Conservation (phyloP, 164 flowering plant genomes). For the Houttuynia cordata region DNA sequence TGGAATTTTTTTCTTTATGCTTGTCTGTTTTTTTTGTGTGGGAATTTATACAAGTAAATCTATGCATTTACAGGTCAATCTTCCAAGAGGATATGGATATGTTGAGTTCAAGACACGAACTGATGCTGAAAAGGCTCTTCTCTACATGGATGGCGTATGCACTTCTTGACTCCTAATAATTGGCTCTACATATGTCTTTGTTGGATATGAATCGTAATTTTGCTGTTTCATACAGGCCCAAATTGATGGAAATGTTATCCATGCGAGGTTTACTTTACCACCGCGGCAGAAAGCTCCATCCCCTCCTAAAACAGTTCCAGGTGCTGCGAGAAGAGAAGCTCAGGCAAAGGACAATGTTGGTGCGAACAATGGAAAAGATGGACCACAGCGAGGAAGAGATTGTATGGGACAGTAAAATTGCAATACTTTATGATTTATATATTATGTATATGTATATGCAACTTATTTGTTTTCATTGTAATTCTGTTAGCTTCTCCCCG, state of each 20-base stretch:
- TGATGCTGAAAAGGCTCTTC: slow-evolving; percentile 86
- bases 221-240: slow-evolving; percentile 49
- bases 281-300: slow-evolving; percentile 55
- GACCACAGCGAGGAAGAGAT: slow-evolving; percentile 45
- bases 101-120: slow-evolving; percentile 82
- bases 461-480: not conserved
- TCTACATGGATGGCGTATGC: slow-evolving; percentile 92
- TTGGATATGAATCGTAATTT: not conserved
- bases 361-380: slow-evolving; percentile 63
- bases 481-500: slow-evolving; percentile 59
- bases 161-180: not conserved
- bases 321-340: slow-evolving; percentile 53
- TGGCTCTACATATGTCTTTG: not conserved
- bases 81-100: slow-evolving; percentile 86
- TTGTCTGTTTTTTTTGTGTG: not conserved
- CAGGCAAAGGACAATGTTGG: slow-evolving; percentile 35
- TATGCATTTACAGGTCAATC: slow-evolving; percentile 56
- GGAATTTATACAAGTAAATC: not conserved
- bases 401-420: slow-evolving; percentile 20
- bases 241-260: slow-evolving; percentile 86
- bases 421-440: not conserved
- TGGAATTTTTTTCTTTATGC: not conserved
- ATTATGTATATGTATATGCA: not conserved
- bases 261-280: slow-evolving; percentile 68
- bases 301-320: slow-evolving; percentile 46